Evolutionary conservation across 305 asterid species (phyloP).

Genomic region (Andrographis paniculata): DNA sequence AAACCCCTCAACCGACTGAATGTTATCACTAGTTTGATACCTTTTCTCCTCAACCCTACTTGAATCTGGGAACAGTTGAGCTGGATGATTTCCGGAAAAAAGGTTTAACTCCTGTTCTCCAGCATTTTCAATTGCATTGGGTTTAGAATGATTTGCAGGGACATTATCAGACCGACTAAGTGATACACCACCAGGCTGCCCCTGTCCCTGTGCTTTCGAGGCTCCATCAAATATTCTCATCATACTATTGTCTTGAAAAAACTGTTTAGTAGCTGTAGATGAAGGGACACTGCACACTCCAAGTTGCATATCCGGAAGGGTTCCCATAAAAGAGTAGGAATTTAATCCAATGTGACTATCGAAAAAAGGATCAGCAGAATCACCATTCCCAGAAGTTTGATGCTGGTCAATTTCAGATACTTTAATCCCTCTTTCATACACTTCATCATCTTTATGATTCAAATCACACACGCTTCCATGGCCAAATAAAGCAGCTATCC

Average conservation of each 20-base stretch:
- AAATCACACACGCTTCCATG: constrained; percentile 12
- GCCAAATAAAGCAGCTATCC: constrained; percentile 11
- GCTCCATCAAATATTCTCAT: constrained; percentile 7
- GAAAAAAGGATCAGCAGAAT: constrained; percentile 16
- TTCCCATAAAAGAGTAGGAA: constrained; percentile 4
- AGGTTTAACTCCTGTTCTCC: constrained; percentile 48
- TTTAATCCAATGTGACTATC: constrained; percentile 6
- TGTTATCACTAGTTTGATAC: constrained; percentile 26
- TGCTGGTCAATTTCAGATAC: constrained; percentile 15
- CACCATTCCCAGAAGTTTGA: constrained; percentile 19
- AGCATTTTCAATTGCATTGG: constrained; percentile 25
- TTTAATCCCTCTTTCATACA: constrained; percentile 17
- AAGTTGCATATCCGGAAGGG: constrained; percentile 2
- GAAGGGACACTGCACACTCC: constrained; percentile 11
- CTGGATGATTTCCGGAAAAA: constrained; percentile 36
- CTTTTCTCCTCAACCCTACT: constrained; percentile 27
- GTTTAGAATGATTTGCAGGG: constrained; percentile 28
- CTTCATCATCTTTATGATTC: constrained; percentile 14
- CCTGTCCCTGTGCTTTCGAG: constrained; percentile 12
- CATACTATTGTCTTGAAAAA: constrained; percentile 12
- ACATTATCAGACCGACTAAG: constrained; percentile 21
- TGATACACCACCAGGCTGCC: constrained; percentile 11
- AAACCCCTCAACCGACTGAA: constrained; percentile 22
- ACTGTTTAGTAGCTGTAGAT: constrained; percentile 13
- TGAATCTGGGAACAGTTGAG: constrained; percentile 27